Conservation (phyloP, 2,329 filamentous ascomycete genomes). For the Stachybotrys elegans region DNA sequence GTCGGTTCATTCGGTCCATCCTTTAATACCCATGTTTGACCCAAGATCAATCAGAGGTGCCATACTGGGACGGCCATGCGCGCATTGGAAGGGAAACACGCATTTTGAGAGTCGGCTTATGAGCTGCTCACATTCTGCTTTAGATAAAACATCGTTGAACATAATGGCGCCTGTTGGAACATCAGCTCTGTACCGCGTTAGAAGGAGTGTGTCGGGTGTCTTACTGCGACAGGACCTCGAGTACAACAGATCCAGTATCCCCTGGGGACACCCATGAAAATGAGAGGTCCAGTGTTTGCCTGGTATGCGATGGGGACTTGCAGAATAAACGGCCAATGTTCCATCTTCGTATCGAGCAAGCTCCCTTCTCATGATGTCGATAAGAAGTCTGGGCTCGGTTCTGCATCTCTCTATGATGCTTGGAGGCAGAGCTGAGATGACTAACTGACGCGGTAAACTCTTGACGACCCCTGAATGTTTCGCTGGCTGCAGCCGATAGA, state of each 20-base stretch:
- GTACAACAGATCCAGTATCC: conserved; percentile 71
- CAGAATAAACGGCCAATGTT: not conserved
- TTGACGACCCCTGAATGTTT: no score
- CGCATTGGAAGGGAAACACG: conserved; percentile 76
- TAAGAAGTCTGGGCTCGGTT: conserved; percentile 63
- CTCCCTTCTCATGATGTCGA: conserved; percentile 70
- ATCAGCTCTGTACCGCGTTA: not conserved
- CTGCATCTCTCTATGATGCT: conserved; percentile 73
- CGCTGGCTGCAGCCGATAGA: no score
- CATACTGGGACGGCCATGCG: conserved; percentile 69
- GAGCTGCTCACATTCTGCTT: conserved; percentile 53
- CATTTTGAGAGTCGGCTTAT: conserved; percentile 55
- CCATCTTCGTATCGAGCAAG: conserved; percentile 60
- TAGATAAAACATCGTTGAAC: conserved; percentile 70
- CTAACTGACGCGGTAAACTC: no score
- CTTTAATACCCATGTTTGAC: conserved; percentile 15
- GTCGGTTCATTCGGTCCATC: conserved; percentile 16
- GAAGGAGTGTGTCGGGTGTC: conserved; percentile 11
- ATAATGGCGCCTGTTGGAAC: conserved; percentile 58
- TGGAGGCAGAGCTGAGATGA: conserved; percentile 61
- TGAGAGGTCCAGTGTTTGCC: conserved; percentile 50
- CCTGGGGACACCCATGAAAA: conserved; percentile 66
- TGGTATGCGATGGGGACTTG: conserved; percentile 3
- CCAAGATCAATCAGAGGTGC: conserved; percentile 54
- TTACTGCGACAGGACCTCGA: conserved; percentile 69